phyloP scores from a whole-genome alignment of 352 stramenopile genomes.

The Phytophthora uliginosa region DNA sequence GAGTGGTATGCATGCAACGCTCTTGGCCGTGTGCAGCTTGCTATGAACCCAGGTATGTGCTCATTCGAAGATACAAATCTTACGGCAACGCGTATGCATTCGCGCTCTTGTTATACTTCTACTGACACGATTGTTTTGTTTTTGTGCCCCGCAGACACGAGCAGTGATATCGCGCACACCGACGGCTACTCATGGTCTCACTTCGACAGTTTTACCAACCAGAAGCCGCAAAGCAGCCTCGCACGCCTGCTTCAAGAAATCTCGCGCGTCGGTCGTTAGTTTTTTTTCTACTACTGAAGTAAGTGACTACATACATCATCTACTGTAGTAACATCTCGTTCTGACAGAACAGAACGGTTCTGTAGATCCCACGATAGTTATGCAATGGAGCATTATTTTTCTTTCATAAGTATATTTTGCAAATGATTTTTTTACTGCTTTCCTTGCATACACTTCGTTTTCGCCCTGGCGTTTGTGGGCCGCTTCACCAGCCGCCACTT shows the following conservation, averaged over 20 bases:
- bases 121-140: slow-evolving; percentile 12
- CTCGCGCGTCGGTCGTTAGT: slow-evolving; percentile 34
- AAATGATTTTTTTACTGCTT: background rate
- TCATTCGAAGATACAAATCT: background rate
- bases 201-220: slow-evolving; percentile 72
- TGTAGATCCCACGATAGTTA: no score
- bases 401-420: no score
- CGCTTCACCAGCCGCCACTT: background rate
- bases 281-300: no score
- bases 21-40: slow-evolving; percentile 64
- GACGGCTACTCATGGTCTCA: slow-evolving; percentile 89
- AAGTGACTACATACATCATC: no score
- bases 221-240: slow-evolving; percentile 54
- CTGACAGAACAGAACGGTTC: no score
- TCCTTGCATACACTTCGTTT: background rate
- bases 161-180: slow-evolving; percentile 57
- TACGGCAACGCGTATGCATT: background rate
- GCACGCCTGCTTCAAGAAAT: slow-evolving; percentile 75
- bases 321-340: no score
- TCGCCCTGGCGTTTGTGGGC: background rate
- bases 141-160: slow-evolving; percentile 25
- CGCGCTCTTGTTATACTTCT: background rate
- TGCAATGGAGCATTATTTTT: no score
- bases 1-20: slow-evolving; percentile 88
- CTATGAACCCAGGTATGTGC: slow-evolving; percentile 59